These are phyloP conservation scores for Solanum clarkiae DNA, from an alignment of 257 asterid genomes.

Conservation along the genomic window DNA sequence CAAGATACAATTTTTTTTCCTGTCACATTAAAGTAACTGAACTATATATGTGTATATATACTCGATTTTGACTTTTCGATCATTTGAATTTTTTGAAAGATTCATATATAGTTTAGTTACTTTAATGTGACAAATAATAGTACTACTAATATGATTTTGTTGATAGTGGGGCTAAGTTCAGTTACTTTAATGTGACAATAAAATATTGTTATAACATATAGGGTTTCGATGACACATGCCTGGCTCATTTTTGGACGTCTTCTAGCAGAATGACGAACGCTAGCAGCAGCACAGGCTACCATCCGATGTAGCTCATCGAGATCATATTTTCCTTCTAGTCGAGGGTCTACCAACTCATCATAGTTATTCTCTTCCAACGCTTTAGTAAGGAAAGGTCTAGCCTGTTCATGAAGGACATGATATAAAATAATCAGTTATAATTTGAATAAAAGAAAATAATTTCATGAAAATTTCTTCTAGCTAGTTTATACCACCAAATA, in stretches of 20 bases:
- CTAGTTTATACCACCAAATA: neutral
- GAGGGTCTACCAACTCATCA: slow-evolving; percentile 46
- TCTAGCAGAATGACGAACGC: slow-evolving; percentile 82
- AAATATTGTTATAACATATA: neutral
- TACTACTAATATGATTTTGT: neutral
- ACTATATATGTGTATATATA: neutral
- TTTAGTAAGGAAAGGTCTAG: slow-evolving; percentile 52
- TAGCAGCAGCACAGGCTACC: slow-evolving; percentile 61
- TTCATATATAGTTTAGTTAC: neutral
- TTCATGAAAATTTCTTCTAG: neutral
- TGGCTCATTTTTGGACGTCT: slow-evolving; percentile 93
- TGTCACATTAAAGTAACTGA: neutral
- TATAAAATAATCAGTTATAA: neutral
- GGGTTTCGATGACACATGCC: slow-evolving; percentile 11
- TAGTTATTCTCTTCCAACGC: slow-evolving; percentile 49
- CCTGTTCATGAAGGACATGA: slow-evolving; percentile 18
- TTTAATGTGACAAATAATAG: neutral
- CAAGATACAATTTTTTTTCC: neutral
- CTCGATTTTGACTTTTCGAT: neutral
- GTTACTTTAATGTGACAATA: neutral
- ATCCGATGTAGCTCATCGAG: slow-evolving; percentile 44
- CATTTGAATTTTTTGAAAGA: neutral
- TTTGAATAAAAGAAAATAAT: neutral
- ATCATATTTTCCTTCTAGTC: slow-evolving; percentile 37
- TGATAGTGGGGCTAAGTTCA: neutral